A percentile compares a stretch with the other conserved stretches of the same genome.
phyloP scores from a whole-genome alignment of 1,284 basidiomycete genomes.

The Ganoderma meredithae region DNA sequence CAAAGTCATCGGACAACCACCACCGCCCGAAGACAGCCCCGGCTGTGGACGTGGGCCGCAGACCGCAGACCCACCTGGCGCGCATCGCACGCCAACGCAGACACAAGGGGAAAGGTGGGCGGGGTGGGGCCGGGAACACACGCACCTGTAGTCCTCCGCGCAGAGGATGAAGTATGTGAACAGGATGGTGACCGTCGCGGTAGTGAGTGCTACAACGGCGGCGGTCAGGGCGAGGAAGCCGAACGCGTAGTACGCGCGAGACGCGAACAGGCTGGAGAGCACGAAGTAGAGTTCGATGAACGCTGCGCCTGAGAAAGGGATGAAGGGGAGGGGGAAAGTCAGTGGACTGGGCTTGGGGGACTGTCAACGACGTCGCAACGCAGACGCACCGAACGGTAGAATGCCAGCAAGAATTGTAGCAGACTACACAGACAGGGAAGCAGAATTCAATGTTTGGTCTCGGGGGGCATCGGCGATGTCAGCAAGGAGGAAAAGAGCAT shows the following conservation, averaged over 20 bases:
- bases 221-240: constrained; percentile 95
- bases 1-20: neutral
- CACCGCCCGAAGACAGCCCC: neutral
- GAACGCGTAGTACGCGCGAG: constrained; percentile 94
- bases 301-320: constrained; percentile 71
- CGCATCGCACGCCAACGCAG: neutral
- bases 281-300: constrained; percentile 98
- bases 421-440: constrained; percentile 52
- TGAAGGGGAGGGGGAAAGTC: neutral
- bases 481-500: constrained; percentile 33
- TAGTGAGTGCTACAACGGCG: constrained; percentile 84
- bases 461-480: neutral
- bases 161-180: constrained; percentile 95
- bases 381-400: constrained; percentile 82
- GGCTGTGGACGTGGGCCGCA: neutral
- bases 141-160: constrained; percentile 91
- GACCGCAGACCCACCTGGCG: neutral
- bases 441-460: neutral
- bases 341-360: neutral
- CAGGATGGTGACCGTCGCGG: constrained; percentile 89
- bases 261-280: constrained; percentile 92
- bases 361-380: no score
- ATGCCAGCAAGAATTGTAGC: constrained; percentile 88
- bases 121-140: constrained; percentile 13
- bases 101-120: neutral